Evolutionary conservation across 805 yeast species (phyloP).

Genomic region (Metschnikowia picachoensis): DNA sequence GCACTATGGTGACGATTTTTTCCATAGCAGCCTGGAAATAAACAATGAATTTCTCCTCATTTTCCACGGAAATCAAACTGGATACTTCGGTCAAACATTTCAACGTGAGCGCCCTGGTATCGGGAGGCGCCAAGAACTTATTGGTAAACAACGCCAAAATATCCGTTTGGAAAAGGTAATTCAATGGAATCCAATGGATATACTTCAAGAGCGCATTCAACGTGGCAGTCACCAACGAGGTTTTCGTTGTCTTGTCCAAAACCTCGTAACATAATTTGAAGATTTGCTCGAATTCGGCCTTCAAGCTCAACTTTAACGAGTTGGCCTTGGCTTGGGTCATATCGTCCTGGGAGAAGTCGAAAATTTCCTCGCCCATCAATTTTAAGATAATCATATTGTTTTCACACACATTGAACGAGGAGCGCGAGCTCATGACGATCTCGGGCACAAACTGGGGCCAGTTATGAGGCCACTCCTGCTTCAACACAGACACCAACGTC

Average conservation of each 20-base stretch:
- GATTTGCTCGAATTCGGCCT: constrained; percentile 87
- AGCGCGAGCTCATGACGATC: constrained; percentile 75
- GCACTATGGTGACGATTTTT: constrained; percentile 64
- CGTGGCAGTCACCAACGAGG: constrained; percentile 81
- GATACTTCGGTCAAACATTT: constrained; percentile 94
- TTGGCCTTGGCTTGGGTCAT: constrained; percentile 95
- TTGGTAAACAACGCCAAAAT: constrained; percentile 66
- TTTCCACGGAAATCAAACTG: constrained; percentile 52
- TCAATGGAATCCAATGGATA: constrained; percentile 91
- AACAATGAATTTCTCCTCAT: constrained; percentile 53
- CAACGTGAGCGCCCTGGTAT: constrained; percentile 77
- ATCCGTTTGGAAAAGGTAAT: constrained; percentile 85
- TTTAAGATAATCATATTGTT: constrained; percentile 93
- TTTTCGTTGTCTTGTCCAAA: constrained; percentile 80
- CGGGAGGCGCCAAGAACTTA: constrained; percentile 73
- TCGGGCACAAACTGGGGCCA: constrained; percentile 98
- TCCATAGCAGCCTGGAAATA: constrained; percentile 75
- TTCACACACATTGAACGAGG: constrained; percentile 91
- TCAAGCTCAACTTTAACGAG: constrained; percentile 75
- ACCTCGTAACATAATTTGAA: constrained; percentile 92
- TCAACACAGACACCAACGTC: constrained; percentile 88
- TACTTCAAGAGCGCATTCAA: constrained; percentile 77
- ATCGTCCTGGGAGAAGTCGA: constrained; percentile 92
- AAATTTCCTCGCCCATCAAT: constrained; percentile 90
- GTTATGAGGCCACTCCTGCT: constrained; percentile 98